phyloP scores from a whole-genome alignment of 257 asterid genomes.

The Capsicum pubescens region DNA sequence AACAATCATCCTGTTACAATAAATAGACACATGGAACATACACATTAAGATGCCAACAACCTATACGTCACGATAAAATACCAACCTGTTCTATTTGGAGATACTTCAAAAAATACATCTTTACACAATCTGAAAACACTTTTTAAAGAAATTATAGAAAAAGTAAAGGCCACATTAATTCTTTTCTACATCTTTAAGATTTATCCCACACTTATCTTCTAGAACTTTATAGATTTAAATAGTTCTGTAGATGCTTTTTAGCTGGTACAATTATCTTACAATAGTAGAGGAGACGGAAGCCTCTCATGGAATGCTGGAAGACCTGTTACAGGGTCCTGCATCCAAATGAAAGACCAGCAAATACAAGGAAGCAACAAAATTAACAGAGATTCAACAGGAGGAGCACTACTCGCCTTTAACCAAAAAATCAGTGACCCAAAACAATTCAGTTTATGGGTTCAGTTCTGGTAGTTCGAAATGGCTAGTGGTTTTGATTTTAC shows the following conservation, averaged over 20 bases:
- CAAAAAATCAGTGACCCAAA: not conserved
- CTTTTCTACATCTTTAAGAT: not conserved
- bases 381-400: not conserved
- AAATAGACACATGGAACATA: not conserved
- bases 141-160: not conserved
- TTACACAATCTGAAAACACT: slow-evolving; percentile 13
- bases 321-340: slow-evolving; percentile 96
- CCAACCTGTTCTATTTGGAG: not conserved
- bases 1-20: slow-evolving; percentile 7
- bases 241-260: slow-evolving; percentile 27
- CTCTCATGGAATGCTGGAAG: slow-evolving; percentile 91
- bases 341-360: slow-evolving; percentile 38
- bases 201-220: slow-evolving; percentile 17
- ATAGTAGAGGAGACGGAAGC: slow-evolving; percentile 73
- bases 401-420: not conserved
- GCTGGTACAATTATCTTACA: slow-evolving; percentile 60
- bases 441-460: slow-evolving; percentile 20
- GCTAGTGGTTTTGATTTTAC: slow-evolving; percentile 13
- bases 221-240: not conserved
- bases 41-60: slow-evolving; percentile 1
- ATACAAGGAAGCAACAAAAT: slow-evolving; percentile 16
- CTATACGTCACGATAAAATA: not conserved
- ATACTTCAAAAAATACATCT: not conserved
- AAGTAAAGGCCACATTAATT: not conserved
- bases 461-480: not conserved